Evolutionary conservation across 2,329 filamentous ascomycete species (phyloP), one percentile per base, ranked within the genome.

Genomic region (Xylogone sp.): DNA sequence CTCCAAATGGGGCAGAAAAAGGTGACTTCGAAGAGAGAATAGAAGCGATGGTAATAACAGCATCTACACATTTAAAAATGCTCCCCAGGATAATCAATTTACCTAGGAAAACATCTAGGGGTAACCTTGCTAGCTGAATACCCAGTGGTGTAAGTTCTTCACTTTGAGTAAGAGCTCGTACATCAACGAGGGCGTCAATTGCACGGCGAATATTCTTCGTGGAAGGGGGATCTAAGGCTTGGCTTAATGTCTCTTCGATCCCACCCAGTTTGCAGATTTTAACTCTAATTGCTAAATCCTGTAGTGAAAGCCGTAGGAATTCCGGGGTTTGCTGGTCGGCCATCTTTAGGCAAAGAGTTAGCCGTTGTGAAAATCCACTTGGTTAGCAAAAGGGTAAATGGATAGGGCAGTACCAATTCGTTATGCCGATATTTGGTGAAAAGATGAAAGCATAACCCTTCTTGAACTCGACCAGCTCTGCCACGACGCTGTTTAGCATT

Each of bases 201-300:
- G 94, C 93, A 31, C 93, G 84, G 21, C 90, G 86, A 45, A 99
- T 95, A 60, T 97, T 99, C 72, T 93, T 96, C 0, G 88, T 78
- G 0, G 88, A 92, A 0, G 94, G 94, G 1, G 93, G 87, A 65
- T 99, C 94, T 16, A 99, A 76, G 3, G 94, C 94, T 68, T 92
- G 84, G 20, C 87, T 82, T 9, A 99, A 77, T 0, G 92, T 97
- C 60, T 93, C 83, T 66, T 97, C 93, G 49, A 97, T 96, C 42
- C 90, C 87, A 10, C 94, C 94, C 43, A 99, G 81, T 64, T 95
- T 96, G 75, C 93, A 99, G 44, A 97, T 96, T 71, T 99, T 99
- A 58, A 97, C 92, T 8, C 94, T 85, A 66, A 99, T 92, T 4
- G 96, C 91, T 10, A 99, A 76, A 64, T 99, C 94, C 68, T 99